Conservation (phyloP, 257 asterid genomes). For the Solanum pennellii region DNA sequence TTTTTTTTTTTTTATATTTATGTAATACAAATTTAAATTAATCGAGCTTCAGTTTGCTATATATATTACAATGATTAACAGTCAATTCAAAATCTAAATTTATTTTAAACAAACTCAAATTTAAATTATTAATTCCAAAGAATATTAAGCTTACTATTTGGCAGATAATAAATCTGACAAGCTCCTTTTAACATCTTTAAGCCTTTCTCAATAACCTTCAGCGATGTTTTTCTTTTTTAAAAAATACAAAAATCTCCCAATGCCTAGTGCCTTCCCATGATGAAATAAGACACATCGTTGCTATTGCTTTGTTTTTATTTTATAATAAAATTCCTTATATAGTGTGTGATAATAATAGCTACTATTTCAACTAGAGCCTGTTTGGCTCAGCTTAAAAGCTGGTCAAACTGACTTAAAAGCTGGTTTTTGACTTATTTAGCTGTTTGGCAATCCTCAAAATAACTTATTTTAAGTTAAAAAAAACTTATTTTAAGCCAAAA, state of each 20-base stretch:
- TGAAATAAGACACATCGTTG: not conserved
- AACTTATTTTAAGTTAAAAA: too few species aligned
- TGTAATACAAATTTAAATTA: accelerated
- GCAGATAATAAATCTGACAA: not conserved
- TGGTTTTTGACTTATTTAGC: too few species aligned
- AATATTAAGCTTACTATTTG: not conserved
- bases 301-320: not conserved
- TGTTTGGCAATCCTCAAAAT: too few species aligned
- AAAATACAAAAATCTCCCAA: not conserved
- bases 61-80: not conserved
- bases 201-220: not conserved
- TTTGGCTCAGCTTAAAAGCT: too few species aligned
- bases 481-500: too few species aligned
- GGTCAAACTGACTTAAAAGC: too few species aligned
- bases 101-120: not conserved
- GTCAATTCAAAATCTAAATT: not conserved
- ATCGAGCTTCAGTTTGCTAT: not conserved
- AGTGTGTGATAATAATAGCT: not conserved
- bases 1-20: accelerated
- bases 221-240: not conserved
- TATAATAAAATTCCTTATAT: not conserved
- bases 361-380: not conserved
- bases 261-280: not conserved
- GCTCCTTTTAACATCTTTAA: not conserved
- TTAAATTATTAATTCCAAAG: not conserved